A percentile compares a stretch with the other conserved stretches of the same genome.
phyloP scores from a whole-genome alignment of 2,329 filamentous ascomycete species.

The Aspergillus chevalieri region DNA sequence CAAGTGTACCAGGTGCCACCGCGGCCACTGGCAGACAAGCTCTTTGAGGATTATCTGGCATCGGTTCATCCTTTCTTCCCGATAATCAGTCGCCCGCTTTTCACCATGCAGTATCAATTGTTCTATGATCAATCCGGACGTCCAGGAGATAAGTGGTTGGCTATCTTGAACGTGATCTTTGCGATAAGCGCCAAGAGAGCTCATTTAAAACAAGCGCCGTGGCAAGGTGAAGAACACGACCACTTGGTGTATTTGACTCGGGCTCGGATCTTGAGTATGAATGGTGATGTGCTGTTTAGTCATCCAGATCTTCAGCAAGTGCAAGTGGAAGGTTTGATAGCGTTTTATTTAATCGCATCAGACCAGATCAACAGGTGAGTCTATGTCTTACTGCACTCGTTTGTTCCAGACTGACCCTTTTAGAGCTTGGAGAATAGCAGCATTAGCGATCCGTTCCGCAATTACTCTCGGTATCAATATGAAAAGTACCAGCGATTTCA shows the following conservation, averaged over 20 bases:
- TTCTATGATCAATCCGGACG: slow-evolving; percentile 31
- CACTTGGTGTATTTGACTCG: slow-evolving; percentile 41
- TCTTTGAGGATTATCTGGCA: slow-evolving; percentile 38
- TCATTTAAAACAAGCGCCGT: slow-evolving; percentile 37
- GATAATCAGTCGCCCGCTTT: slow-evolving; percentile 38
- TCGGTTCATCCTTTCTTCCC: slow-evolving; percentile 41
- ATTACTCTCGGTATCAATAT: slow-evolving; percentile 41
- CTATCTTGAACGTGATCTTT: slow-evolving; percentile 43
- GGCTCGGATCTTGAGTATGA: slow-evolving; percentile 39
- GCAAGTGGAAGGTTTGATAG: slow-evolving; percentile 38
- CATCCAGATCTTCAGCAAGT: slow-evolving; percentile 43
- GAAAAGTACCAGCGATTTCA: slow-evolving; percentile 34
- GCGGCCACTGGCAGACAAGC: slow-evolving; percentile 33
- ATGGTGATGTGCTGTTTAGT: slow-evolving; percentile 37
- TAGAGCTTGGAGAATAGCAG: slow-evolving; percentile 39
- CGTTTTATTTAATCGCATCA: slow-evolving; percentile 39
- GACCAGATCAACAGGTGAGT: slow-evolving; percentile 41
- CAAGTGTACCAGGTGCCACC: slow-evolving; percentile 39
- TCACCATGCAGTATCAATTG: slow-evolving; percentile 35
- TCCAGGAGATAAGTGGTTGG: slow-evolving; percentile 37
- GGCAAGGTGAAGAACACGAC: slow-evolving; percentile 37
- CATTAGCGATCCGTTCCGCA: slow-evolving; percentile 38
- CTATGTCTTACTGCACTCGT: background rate
- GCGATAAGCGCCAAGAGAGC: slow-evolving; percentile 41
- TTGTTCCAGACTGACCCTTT: slow-evolving; percentile 1